phyloP scores from a whole-genome alignment of 1,139 yeast species.

The Nakaseomyces uthaithaninus region DNA sequence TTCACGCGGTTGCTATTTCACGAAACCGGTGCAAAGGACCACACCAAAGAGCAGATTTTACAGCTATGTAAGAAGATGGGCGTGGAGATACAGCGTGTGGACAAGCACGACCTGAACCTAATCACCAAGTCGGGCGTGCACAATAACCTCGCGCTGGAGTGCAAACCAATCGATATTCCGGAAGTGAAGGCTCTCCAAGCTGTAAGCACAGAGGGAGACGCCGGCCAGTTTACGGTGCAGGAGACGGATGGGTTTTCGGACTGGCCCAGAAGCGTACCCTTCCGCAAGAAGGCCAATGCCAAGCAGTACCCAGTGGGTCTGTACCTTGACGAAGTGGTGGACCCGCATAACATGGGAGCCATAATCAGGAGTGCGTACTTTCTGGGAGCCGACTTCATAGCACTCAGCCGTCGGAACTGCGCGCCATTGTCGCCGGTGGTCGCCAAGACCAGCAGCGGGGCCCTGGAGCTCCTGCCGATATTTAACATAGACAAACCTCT shows the following conservation, averaged over 20 bases:
- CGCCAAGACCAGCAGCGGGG: slow-evolving; percentile 81
- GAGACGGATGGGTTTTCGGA: slow-evolving; percentile 3
- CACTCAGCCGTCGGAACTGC: slow-evolving; percentile 61
- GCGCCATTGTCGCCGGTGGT: slow-evolving; percentile 66
- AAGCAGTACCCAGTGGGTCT: slow-evolving; percentile 58
- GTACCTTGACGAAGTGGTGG: slow-evolving; percentile 74
- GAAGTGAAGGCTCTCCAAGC: slow-evolving; percentile 35
- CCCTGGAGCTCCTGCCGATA: slow-evolving; percentile 64
- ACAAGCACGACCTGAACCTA: slow-evolving; percentile 51
- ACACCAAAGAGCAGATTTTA: slow-evolving; percentile 37
- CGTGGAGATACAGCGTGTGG: slow-evolving; percentile 38
- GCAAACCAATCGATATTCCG: slow-evolving; percentile 47
- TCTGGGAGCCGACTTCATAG: slow-evolving; percentile 76
- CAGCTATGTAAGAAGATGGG: slow-evolving; percentile 41
- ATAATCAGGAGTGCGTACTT: slow-evolving; percentile 74
- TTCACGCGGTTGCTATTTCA: slow-evolving; percentile 46
- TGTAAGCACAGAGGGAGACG: background rate
- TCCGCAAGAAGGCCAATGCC: slow-evolving; percentile 16
- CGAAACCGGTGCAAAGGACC: slow-evolving; percentile 26
- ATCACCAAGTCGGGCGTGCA: slow-evolving; percentile 68
- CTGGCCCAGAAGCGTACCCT: slow-evolving; percentile 8
- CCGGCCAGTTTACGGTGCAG: background rate
- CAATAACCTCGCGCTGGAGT: slow-evolving; percentile 70
- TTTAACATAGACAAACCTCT: slow-evolving; percentile 52
- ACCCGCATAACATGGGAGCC: slow-evolving; percentile 88